Evolutionary conservation across 164 flowering plant species (phyloP), one percentile per base, ranked within the genome.

Genomic region (Buxus sempervirens): DNA sequence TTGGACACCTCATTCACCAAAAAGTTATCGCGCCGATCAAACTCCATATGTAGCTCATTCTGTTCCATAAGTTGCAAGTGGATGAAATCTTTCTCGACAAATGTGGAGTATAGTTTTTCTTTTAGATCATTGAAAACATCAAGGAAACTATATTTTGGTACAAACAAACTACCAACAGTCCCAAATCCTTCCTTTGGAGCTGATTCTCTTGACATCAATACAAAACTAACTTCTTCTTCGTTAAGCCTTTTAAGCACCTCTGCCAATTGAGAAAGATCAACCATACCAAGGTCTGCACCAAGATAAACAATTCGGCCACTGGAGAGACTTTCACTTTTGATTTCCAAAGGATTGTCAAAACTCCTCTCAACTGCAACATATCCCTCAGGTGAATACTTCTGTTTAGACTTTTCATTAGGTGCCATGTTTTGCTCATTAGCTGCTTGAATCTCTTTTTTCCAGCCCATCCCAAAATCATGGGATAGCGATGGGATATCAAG

Each of bases 61-160:
- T 82, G 86, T 41, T 91, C 97, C 25, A 69, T 16, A 26, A 90
- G 83, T 75, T 87, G 90, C 81, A 87, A 51, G 21, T 75, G 70
- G 70, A 76, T 73, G 28, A 83, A 63, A 72, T 91, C 94, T 69
- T 86, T 88, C 3, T 67, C 66, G 54, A 83, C 72, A 77, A 60
- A 80, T 55, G 90, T 41, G 21, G 86, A 61, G 75, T 83, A 87
- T 18, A 90, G 65, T 24, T 90, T 88, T 62, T 86, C 88, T 68
- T 83, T 82, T 48, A 88, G 70, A 73, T 62, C 70, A 74, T 85
- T 88, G 27, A 81, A 56, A 51, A 65, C 60, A 77, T 81, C 78
- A 65, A 56, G 56, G 74, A 24, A 45, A 48, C 66, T 72, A 75
- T 38, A 26, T 20, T 71, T 72, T 12, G 58, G 53, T 13, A 23